A percentile compares a stretch with the other conserved stretches of the same genome.
These are phyloP conservation scores for Hygrocybe coccinea DNA, from an alignment of 768 basidiomycete species.

Conservation along the genomic window DNA sequence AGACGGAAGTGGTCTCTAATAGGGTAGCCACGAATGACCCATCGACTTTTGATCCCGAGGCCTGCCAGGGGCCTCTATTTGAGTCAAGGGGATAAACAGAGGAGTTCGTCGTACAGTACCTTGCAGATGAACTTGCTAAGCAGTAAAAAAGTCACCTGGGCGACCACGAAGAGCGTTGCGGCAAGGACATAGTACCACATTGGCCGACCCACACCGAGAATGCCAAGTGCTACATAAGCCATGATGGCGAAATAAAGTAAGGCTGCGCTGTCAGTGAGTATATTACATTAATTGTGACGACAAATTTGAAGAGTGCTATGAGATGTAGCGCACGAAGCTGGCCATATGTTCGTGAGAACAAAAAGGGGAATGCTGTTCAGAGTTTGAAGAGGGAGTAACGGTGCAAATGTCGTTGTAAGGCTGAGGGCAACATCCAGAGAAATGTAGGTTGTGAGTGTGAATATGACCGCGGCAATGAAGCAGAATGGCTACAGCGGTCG, in stretches of 20 bases:
- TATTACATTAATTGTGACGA: not conserved
- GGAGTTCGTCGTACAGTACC: constrained; percentile 18
- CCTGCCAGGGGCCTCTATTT: constrained; percentile 31
- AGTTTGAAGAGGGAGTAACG: constrained; percentile 43
- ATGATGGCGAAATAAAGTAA: constrained; percentile 70
- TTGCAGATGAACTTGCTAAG: constrained; percentile 74
- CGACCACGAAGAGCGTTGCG: constrained; percentile 73
- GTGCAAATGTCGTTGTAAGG: constrained; percentile 56
- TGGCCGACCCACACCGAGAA: constrained; percentile 76
- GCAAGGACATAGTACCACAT: constrained; percentile 74
- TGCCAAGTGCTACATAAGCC: constrained; percentile 68
- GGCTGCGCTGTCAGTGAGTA: constrained; percentile 44
- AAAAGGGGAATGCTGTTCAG: constrained; percentile 74
- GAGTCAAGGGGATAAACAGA: not conserved
- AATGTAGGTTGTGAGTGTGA: constrained; percentile 76
- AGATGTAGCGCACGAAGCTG: constrained; percentile 55
- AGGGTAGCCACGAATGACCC: constrained; percentile 84
- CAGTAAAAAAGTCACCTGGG: constrained; percentile 80
- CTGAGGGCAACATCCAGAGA: constrained; percentile 73
- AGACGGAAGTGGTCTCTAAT: constrained; percentile 72
- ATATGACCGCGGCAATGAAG: constrained; percentile 52
- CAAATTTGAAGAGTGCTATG: too few relatives aligned
- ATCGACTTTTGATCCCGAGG: constrained; percentile 66
- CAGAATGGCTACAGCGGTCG: constrained; percentile 50
- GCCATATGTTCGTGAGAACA: constrained; percentile 76